A percentile compares a stretch with the other conserved stretches of the same genome.
Evolutionary conservation across 306 rosid genomes (phyloP).

Genomic region (Begonia masoniana): DNA sequence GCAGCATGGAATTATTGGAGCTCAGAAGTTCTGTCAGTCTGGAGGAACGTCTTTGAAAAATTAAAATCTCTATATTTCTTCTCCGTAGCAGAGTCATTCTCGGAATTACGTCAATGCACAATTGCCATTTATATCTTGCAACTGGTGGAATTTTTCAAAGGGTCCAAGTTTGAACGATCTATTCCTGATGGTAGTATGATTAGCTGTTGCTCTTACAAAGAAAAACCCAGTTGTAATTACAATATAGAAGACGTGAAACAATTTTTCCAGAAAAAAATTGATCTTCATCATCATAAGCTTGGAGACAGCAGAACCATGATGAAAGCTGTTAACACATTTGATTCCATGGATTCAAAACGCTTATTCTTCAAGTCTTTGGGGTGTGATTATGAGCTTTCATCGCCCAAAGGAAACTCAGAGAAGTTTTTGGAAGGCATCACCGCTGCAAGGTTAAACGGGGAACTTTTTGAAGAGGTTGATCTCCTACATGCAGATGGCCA

Average conservation of each 20-base stretch:
- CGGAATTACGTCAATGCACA: conserved; percentile 18
- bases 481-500: conserved; percentile 29
- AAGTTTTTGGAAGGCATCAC: conserved; percentile 29
- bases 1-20: conserved; percentile 34
- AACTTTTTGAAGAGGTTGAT: conserved; percentile 29
- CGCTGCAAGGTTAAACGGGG: conserved; percentile 34
- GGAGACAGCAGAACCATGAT: conserved; percentile 36
- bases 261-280: conserved; percentile 29
- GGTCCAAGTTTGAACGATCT: conserved; percentile 9
- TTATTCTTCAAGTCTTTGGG: conserved; percentile 25
- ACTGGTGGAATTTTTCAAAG: conserved; percentile 28
- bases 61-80: conserved; percentile 19
- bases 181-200: neutral
- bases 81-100: conserved; percentile 7
- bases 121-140: conserved; percentile 22
- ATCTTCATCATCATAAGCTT: conserved; percentile 20
- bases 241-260: conserved; percentile 20
- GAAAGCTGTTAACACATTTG: conserved; percentile 44
- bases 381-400: conserved; percentile 40
- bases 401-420: conserved; percentile 37
- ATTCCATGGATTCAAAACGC: conserved; percentile 30
- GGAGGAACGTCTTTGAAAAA: conserved; percentile 25
- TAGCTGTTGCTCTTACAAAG: too few species aligned
- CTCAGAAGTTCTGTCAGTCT: conserved; percentile 25
- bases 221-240: conserved; percentile 1